A percentile compares a stretch with the other conserved stretches of the same genome.
These are phyloP conservation scores for Gracilaria gracilis DNA, from an alignment of 23 red algal species.

Conservation along the genomic window DNA sequence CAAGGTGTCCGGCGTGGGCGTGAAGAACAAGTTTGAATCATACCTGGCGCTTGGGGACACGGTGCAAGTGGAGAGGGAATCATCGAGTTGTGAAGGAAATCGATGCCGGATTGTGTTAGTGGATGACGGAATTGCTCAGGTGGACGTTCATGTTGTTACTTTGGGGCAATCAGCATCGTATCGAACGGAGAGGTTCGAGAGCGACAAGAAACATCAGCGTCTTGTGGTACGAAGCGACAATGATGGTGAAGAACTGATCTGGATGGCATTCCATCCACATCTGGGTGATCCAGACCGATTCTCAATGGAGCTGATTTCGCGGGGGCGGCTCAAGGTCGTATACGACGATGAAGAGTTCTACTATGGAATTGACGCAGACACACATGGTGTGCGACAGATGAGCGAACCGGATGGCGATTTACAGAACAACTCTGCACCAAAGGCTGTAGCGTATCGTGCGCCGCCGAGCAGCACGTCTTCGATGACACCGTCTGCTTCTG, in stretches of 20 bases:
- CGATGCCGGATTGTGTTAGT: conserved; percentile 33
- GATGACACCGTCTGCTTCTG: not conserved
- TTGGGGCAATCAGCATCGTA: not conserved
- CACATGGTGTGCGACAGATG: not conserved
- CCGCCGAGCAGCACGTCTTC: not conserved
- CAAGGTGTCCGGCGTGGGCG: not conserved
- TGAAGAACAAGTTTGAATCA: conserved; percentile 51
- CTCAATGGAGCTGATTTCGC: conserved; percentile 7
- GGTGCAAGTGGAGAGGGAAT: conserved; percentile 32
- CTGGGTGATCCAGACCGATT: conserved; percentile 1
- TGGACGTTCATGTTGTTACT: conserved; percentile 32
- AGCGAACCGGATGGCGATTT: not conserved
- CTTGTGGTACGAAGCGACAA: conserved; percentile 27
- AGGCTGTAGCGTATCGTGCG: not conserved
- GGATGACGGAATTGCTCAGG: conserved; percentile 25
- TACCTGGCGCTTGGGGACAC: conserved; percentile 36
- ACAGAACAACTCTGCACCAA: not conserved
- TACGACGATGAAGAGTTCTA: conserved; percentile 31
- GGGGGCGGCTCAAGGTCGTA: not conserved
- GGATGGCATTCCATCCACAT: conserved; percentile 44
- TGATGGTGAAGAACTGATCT: conserved; percentile 11
- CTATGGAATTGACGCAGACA: conserved; percentile 27
- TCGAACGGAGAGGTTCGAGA: not conserved
- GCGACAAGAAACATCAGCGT: not conserved
- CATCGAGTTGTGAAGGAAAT: conserved; percentile 24